Evolutionary conservation across 1,139 yeast genomes (phyloP), one percentile per base, ranked within the genome.

Genomic region (Scheffersomyces segobiensis): DNA sequence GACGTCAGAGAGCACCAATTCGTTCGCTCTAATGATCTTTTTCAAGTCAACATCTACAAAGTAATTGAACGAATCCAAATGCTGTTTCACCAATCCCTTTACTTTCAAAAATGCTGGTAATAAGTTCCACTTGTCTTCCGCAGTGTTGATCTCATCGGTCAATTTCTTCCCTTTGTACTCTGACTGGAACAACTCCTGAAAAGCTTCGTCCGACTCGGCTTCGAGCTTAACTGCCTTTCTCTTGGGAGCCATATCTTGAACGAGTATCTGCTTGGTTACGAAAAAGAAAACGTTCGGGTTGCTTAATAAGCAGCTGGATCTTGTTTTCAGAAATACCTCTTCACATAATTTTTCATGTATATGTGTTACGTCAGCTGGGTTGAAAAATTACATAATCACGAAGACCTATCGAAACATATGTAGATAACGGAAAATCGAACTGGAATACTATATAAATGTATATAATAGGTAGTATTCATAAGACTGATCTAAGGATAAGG

Each of bases 81-180:
- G 99, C 77, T 95, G 99, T 69, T 96, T 95, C 53, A 95, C 98
- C 55, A 95, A 80, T 56, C 99, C 99, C 72, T 95, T 95, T 52
- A 96, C 97, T 70, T 93, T 93, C 61, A 95, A 79, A 70, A 95
- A 95, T 0, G 99, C 99, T 0, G 99, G 99, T 52, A 95, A 77
- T 57, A 95, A 80, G 67, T 95, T 89, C 99, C 99, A 95, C 75
- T 95, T 95, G 74, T 95, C 99, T 68, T 89, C 80, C 17, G 96
- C 97, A 0, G 98, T 92, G 67, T 87, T 87, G 71, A 95, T 89
- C 64, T 91, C 91, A 76, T 95, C 99, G 1, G 97, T 86, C 60
- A 93, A 75, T 57, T 83, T 82, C 74, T 92, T 95, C 19, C 99
- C 99, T 70, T 88, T 89, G 75, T 91, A 95, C 19, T 84, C 83